Conservation (phyloP, 2,329 filamentous ascomycete genomes). For the Aotearoamyces nothofagi region DNA sequence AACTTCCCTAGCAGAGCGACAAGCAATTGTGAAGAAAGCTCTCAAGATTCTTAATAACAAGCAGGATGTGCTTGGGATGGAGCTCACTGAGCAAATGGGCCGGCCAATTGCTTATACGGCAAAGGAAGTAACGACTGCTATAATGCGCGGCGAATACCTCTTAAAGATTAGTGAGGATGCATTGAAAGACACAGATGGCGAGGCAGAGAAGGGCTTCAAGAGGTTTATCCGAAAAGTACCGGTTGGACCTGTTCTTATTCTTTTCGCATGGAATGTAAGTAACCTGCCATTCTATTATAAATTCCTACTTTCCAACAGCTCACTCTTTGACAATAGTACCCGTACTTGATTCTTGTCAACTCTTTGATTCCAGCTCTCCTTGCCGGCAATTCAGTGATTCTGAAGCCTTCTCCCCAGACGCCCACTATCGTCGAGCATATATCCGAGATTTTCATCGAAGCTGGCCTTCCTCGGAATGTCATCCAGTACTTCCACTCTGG, state of each 20-base stretch:
- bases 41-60: conserved; percentile 53
- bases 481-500: conserved; percentile 89
- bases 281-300: conserved; percentile 2
- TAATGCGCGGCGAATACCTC: conserved; percentile 74
- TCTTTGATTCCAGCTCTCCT: conserved; percentile 84
- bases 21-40: conserved; percentile 69
- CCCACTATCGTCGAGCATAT: conserved; percentile 84
- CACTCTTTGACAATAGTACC: conserved; percentile 45
- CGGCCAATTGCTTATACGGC: conserved; percentile 76
- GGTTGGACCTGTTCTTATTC: conserved; percentile 71
- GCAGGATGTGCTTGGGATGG: conserved; percentile 67
- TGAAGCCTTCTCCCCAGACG: conserved; percentile 92
- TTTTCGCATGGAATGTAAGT: conserved; percentile 94
- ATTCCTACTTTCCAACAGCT: conserved; percentile 5
- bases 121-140: conserved; percentile 71
- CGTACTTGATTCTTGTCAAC: conserved; percentile 87
- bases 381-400: conserved; percentile 76
- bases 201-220: conserved; percentile 76
- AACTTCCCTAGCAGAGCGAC: conserved; percentile 59
- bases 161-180: conserved; percentile 69
- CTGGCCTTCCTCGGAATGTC: conserved; percentile 69
- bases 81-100: conserved; percentile 91
- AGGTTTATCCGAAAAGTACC: conserved; percentile 81
- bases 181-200: conserved; percentile 67
- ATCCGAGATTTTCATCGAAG: conserved; percentile 58